phyloP scores from a whole-genome alignment of 495 filamentous ascomycete species.

The Darksidea phi region DNA sequence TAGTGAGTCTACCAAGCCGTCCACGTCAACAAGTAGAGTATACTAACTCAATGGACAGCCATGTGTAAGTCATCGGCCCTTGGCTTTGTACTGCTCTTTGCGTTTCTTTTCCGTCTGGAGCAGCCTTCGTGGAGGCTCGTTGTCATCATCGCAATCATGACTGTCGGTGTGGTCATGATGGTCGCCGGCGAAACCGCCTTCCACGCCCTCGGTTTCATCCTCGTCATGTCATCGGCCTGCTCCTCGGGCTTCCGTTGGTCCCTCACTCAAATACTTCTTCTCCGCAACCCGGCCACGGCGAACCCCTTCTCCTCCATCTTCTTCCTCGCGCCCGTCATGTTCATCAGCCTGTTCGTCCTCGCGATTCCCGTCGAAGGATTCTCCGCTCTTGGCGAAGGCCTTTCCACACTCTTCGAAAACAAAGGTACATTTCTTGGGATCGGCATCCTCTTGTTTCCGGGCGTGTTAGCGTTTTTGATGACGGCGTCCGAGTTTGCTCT shows the following conservation, averaged over 20 bases:
- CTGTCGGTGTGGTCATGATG: slow-evolving; percentile 96
- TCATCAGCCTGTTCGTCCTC: slow-evolving; percentile 72
- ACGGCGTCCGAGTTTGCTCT: slow-evolving; percentile 94
- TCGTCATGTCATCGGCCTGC: slow-evolving; percentile 89
- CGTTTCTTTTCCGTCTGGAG: slow-evolving; percentile 92
- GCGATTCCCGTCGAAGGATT: slow-evolving; percentile 86
- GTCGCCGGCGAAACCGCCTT: slow-evolving; percentile 95
- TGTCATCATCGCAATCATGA: slow-evolving; percentile 89
- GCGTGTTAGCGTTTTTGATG: slow-evolving; percentile 92
- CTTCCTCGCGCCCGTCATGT: slow-evolving; percentile 96
- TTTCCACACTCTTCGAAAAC: slow-evolving; percentile 59
- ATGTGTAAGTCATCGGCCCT: slow-evolving; percentile 99
- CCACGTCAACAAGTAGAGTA: neutral
- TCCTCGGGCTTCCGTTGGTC: slow-evolving; percentile 98
- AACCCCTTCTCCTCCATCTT: slow-evolving; percentile 98
- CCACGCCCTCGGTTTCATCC: slow-evolving; percentile 79
- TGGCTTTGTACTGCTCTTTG: slow-evolving; percentile 92
- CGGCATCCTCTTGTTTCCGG: slow-evolving; percentile 80
- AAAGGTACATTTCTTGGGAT: slow-evolving; percentile 61
- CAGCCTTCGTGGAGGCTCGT: slow-evolving; percentile 80
- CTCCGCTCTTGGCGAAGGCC: slow-evolving; percentile 58
- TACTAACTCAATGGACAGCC: slow-evolving; percentile 50
- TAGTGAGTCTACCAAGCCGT: slow-evolving; percentile 57
- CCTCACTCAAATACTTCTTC: slow-evolving; percentile 90
- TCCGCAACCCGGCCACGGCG: slow-evolving; percentile 90